Conservation (phyloP, 192 early-diverging fungal genomes). For the Mortierella hygrophila region DNA sequence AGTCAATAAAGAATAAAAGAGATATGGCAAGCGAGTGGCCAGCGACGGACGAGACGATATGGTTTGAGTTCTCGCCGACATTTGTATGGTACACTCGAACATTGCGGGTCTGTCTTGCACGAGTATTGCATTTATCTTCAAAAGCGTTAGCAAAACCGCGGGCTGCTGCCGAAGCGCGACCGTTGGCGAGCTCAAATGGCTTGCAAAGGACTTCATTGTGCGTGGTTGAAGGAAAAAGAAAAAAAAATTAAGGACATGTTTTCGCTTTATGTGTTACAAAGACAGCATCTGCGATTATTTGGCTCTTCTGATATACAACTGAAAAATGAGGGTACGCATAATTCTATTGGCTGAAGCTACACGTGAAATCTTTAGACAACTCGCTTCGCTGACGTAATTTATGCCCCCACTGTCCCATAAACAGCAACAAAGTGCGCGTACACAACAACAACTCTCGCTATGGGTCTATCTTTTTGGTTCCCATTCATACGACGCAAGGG, state of each 20-base stretch:
- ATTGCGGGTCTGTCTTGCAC: constrained; percentile 24
- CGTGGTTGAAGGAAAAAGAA: constrained; percentile 24
- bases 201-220: constrained; percentile 55
- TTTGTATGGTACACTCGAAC: not conserved
- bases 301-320: not conserved
- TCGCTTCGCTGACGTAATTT: too few species aligned
- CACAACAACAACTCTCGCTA: too few species aligned
- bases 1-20: not conserved
- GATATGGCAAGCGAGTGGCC: constrained; percentile 17
- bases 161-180: constrained; percentile 60
- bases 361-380: too few species aligned
- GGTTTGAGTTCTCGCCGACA: not conserved
- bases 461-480: too few species aligned
- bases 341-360: too few species aligned
- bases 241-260: not conserved
- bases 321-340: not conserved
- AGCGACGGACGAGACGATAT: constrained; percentile 12
- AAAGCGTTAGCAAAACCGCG: constrained; percentile 23
- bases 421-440: too few species aligned
- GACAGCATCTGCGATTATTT: not conserved
- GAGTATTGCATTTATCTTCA: constrained; percentile 59
- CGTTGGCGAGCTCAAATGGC: constrained; percentile 33
- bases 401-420: too few species aligned
- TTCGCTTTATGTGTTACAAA: not conserved
- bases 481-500: too few species aligned